A percentile compares a stretch with the other conserved stretches of the same genome.
Conservation (phyloP, 495 filamentous ascomycete genomes). For the Penicillium macrosclerotiorum region DNA sequence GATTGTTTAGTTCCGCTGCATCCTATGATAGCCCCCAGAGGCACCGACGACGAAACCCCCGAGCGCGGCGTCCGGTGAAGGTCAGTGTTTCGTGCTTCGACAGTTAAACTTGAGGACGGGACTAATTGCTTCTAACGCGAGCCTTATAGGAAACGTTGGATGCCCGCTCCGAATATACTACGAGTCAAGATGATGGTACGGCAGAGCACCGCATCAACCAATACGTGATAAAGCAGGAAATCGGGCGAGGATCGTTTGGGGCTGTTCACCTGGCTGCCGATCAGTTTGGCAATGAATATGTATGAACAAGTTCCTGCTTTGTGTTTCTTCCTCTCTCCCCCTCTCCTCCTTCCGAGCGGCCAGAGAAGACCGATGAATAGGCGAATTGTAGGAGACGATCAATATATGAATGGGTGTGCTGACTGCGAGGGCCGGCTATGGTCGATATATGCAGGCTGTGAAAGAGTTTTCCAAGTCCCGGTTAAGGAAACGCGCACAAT, state of each 20-base stretch:
- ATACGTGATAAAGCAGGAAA: conserved; percentile 92
- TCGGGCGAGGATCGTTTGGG: conserved; percentile 91
- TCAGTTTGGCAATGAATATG: conserved; percentile 91
- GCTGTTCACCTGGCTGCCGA: conserved; percentile 90
- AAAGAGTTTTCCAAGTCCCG: conserved; percentile 97
- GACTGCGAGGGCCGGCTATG: too few relatives aligned
- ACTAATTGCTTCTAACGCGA: conserved; percentile 32
- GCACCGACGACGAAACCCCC: conserved; percentile 72
- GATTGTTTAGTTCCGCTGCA: conserved; percentile 49
- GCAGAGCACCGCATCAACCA: conserved; percentile 87
- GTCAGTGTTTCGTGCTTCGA: conserved; percentile 32
- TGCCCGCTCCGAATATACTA: conserved; percentile 82
- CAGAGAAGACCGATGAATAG: too few relatives aligned
- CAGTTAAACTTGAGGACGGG: conserved; percentile 11
- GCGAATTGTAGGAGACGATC: neutral
- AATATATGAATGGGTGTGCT: neutral
- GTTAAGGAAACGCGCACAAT: conserved; percentile 88
- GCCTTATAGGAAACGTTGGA: conserved; percentile 85
- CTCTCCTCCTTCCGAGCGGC: too few relatives aligned
- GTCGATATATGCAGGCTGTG: conserved; percentile 63
- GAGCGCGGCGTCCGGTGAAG: conserved; percentile 70
- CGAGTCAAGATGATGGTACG: conserved; percentile 77
- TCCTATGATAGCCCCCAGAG: conserved; percentile 66
- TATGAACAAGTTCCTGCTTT: conserved; percentile 54
- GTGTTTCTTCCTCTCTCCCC: too few relatives aligned